Percentiles rank a stretch among this genome's conserved stretches.
Evolutionary conservation across 2,329 filamentous ascomycete species (phyloP).

Genomic region (Pseudocercospora eumusae): DNA sequence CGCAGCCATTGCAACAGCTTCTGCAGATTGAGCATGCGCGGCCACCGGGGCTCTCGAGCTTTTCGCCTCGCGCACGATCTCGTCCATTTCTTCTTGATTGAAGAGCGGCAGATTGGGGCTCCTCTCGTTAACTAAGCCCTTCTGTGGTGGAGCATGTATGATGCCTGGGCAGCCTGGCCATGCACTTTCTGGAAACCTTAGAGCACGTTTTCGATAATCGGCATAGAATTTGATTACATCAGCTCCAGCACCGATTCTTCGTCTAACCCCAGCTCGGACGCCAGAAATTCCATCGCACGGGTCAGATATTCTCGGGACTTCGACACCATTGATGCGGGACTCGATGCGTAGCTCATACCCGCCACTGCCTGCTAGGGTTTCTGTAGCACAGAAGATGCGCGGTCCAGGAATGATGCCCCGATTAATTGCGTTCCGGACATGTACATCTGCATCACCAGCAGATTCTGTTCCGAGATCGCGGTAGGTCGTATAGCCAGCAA

Average conservation of each 20-base stretch:
- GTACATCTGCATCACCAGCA: constrained; percentile 53
- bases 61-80: constrained; percentile 37
- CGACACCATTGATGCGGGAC: constrained; percentile 40
- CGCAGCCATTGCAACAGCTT: constrained; percentile 38
- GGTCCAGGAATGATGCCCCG: constrained; percentile 58
- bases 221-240: constrained; percentile 42
- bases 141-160: constrained; percentile 28
- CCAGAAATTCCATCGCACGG: constrained; percentile 52
- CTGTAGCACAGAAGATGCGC: constrained; percentile 58
- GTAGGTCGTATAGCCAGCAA: constrained; percentile 62
- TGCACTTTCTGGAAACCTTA: constrained; percentile 32
- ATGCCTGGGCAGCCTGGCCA: constrained; percentile 35
- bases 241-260: constrained; percentile 38
- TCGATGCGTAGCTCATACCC: constrained; percentile 53
- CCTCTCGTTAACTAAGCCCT: constrained; percentile 23
- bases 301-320: constrained; percentile 31
- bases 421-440: constrained; percentile 57
- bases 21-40: constrained; percentile 35
- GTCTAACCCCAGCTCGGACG: constrained; percentile 39
- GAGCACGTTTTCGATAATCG: constrained; percentile 37
- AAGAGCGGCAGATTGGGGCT: constrained; percentile 35
- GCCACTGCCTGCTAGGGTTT: constrained; percentile 53
- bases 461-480: constrained; percentile 59
- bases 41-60: constrained; percentile 34
- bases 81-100: constrained; percentile 36